Conservation (phyloP, 2,329 filamentous ascomycete species). For the Cyphellophora europaea region DNA sequence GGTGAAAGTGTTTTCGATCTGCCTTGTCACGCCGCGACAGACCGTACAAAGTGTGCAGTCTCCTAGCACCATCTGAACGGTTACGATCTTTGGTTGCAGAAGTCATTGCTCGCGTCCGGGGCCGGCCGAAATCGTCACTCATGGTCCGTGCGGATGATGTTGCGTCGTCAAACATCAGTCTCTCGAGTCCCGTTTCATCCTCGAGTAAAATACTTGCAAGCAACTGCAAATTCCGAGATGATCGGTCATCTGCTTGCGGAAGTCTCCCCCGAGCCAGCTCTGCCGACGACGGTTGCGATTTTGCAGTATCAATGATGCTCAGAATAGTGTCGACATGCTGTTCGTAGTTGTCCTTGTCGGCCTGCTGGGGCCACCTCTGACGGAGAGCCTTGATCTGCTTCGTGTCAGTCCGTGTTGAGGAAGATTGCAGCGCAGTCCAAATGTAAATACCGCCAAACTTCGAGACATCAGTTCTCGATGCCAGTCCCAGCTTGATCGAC, state of each 20-base stretch:
- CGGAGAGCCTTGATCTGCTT: conserved; percentile 1
- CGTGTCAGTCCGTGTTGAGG: not conserved
- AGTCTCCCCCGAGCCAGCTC: conserved; percentile 11
- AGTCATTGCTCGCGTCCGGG: conserved; percentile 10
- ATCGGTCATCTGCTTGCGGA: conserved; percentile 13
- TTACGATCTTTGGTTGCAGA: conserved; percentile 5
- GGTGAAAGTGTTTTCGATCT: conserved; percentile 9
- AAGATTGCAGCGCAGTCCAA: too few relatives aligned
- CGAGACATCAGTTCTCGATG: conserved; percentile 10
- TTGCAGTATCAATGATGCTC: conserved; percentile 18
- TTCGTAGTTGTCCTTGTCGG: not conserved
- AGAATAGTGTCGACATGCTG: conserved; percentile 11
- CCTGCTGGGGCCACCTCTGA: conserved; percentile 1
- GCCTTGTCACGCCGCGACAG: conserved; percentile 13
- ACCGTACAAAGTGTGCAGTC: conserved; percentile 18
- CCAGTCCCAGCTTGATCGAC: conserved; percentile 17
- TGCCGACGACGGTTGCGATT: conserved; percentile 9
- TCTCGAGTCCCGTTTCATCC: conserved; percentile 9
- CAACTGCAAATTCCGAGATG: conserved; percentile 13
- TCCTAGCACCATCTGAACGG: conserved; percentile 11
- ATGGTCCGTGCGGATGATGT: not conserved
- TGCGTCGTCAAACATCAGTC: conserved; percentile 10
- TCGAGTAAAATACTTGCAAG: conserved; percentile 6
- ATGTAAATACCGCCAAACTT: conserved; percentile 8
- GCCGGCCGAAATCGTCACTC: conserved; percentile 1